phyloP scores from a whole-genome alignment of 1,284 basidiomycete genomes.

The Cystobasidium sp. region DNA sequence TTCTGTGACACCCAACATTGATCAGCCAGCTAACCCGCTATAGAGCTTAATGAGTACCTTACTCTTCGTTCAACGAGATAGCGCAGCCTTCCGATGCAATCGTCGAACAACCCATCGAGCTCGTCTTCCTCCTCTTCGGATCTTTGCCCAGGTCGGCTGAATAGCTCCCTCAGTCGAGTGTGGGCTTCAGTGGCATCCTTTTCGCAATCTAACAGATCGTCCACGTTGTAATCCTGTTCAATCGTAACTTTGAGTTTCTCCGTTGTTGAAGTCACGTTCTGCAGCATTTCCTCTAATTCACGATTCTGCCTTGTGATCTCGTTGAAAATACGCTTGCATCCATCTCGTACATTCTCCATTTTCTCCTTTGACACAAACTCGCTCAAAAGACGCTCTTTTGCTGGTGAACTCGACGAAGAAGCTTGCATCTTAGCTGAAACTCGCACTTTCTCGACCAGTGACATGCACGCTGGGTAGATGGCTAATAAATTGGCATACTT shows the following conservation, averaged over 20 bases:
- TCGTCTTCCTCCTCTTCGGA: conserved; percentile 15
- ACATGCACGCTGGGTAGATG: conserved; percentile 34
- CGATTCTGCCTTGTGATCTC: conserved; percentile 16
- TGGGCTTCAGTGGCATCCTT: conserved; percentile 49
- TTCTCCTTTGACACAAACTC: conserved; percentile 52
- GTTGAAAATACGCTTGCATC: conserved; percentile 49
- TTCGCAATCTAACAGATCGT: conserved; percentile 51
- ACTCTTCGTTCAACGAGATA: conserved; percentile 52
- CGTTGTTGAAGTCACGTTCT: conserved; percentile 43
- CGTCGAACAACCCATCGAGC: conserved; percentile 3
- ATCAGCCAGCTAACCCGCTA: not conserved
- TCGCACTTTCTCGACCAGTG: conserved; percentile 29
- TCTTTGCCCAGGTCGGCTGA: conserved; percentile 44
- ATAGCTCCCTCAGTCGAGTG: conserved; percentile 47
- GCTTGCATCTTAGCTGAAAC: conserved; percentile 32
- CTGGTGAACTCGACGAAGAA: not conserved
- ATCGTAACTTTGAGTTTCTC: conserved; percentile 47
- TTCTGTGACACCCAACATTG: conserved; percentile 43
- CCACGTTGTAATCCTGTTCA: conserved; percentile 47
- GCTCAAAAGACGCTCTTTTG: conserved; percentile 47
- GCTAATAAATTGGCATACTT: conserved; percentile 39
- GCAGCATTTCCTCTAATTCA: conserved; percentile 43
- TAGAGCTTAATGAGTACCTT: too few relatives aligned
- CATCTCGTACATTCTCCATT: conserved; percentile 51
- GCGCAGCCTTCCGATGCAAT: conserved; percentile 45